Evolutionary conservation across 176 grass and related monocot species (phyloP).

Genomic region (Triticum monococcum): DNA sequence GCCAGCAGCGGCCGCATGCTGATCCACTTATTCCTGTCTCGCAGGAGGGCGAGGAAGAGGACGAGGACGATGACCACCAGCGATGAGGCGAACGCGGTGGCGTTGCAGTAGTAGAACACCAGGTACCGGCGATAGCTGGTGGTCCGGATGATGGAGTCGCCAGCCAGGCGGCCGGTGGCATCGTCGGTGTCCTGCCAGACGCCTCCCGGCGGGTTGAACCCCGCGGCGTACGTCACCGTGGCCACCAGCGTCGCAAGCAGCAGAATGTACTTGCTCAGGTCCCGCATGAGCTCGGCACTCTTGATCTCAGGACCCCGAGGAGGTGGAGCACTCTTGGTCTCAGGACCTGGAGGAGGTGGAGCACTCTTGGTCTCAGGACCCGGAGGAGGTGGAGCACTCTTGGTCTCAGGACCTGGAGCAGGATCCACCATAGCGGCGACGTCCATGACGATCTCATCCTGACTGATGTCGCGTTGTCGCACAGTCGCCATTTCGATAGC

Average conservation of each 20-base stretch:
- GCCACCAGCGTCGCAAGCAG: conserved; percentile 24
- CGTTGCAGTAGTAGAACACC: conserved; percentile 35
- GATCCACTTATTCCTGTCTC: not conserved
- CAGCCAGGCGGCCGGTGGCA: not conserved
- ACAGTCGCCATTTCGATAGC: not conserved
- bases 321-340: no score
- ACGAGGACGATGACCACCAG: conserved; percentile 27
- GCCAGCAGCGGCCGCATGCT: not conserved
- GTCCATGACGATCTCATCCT: not conserved
- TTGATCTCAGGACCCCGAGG: not conserved
- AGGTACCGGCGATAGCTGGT: not conserved
- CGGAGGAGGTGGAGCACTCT: no score
- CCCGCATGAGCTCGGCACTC: not conserved
- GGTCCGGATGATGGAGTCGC: not conserved
- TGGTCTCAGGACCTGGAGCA: no score
- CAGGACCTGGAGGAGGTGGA: no score
- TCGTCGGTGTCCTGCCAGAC: not conserved
- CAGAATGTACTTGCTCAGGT: conserved; percentile 22
- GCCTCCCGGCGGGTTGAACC: conserved; percentile 25
- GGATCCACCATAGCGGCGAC: no score
- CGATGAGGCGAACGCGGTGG: conserved; percentile 25
- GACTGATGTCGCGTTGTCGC: not conserved
- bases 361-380: no score
- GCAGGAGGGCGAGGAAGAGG: not conserved
- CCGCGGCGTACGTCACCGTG: conserved; percentile 14